These are phyloP conservation scores for Pugionium cornutum DNA, from an alignment of 345 rosid species.

Conservation along the genomic window DNA sequence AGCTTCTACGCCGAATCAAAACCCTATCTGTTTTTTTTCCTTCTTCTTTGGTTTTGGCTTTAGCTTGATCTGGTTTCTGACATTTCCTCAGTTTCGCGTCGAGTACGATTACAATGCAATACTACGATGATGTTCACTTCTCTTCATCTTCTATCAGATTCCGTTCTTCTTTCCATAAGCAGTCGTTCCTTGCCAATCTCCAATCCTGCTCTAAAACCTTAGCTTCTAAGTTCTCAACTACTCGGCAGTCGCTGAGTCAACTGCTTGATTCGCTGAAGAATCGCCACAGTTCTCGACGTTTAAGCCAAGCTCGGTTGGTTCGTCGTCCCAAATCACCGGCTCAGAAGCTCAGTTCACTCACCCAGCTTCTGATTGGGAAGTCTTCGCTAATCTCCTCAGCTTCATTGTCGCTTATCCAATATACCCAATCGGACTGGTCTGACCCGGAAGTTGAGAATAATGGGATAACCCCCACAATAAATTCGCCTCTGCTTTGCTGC, in stretches of 20 bases:
- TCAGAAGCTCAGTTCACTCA: constrained; percentile 38
- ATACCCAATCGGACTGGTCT: constrained; percentile 22
- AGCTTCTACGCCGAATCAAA: neutral
- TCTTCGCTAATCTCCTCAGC: constrained; percentile 50
- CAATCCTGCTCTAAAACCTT: constrained; percentile 40
- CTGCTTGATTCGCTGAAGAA: constrained; percentile 23
- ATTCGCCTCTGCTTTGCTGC: constrained; percentile 52
- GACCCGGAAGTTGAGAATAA: neutral
- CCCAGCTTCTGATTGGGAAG: constrained; percentile 31
- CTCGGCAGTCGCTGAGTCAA: constrained; percentile 28
- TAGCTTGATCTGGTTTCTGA: constrained; percentile 3
- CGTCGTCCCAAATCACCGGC: constrained; percentile 30
- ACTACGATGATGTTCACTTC: constrained; percentile 26
- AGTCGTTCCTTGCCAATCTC: constrained; percentile 37
- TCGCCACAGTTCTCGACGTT: constrained; percentile 11
- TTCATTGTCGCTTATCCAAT: constrained; percentile 50
- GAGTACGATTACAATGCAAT: constrained; percentile 28
- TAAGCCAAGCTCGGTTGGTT: neutral
- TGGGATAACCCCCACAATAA: neutral
- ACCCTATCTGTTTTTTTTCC: neutral
- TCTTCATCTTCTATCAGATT: constrained; percentile 31
- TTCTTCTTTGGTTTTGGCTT: neutral
- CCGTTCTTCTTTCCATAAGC: constrained; percentile 6
- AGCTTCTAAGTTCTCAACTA: constrained; percentile 29
- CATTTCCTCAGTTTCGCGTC: constrained; percentile 12